These are phyloP conservation scores for Komagataella pseudopastoris DNA, from an alignment of 805 yeast species.

Conservation along the genomic window DNA sequence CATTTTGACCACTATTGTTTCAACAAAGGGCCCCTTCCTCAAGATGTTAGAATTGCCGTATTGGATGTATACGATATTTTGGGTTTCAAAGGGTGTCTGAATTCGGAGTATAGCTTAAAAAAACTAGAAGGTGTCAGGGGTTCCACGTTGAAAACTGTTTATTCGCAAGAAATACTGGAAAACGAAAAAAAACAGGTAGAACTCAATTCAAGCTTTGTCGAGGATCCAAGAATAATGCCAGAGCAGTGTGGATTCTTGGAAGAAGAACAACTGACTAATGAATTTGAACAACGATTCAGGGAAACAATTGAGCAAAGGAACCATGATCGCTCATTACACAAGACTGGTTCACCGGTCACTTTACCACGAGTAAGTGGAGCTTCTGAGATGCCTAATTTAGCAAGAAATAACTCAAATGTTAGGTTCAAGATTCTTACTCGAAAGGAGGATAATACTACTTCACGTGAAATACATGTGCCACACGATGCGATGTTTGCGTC, in stretches of 20 bases:
- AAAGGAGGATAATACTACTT: not conserved
- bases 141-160: too few relatives aligned
- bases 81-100: not conserved
- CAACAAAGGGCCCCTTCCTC: slow-evolving; percentile 29
- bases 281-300: not conserved
- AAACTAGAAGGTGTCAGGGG: not conserved
- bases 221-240: not conserved
- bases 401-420: not conserved
- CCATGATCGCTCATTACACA: not conserved
- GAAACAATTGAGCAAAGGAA: not conserved
- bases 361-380: not conserved
- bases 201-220: not conserved
- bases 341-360: not conserved
- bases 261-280: not conserved
- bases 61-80: not conserved
- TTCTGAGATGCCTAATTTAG: not conserved
- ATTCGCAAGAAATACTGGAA: not conserved
- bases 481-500: not conserved
- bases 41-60: not conserved
- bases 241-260: not conserved
- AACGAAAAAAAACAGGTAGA: not conserved
- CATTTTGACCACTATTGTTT: slow-evolving; percentile 62
- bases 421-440: not conserved
- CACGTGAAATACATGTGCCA: not conserved
- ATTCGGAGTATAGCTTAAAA: not conserved